A percentile compares a stretch with the other conserved stretches of the same genome.
Evolutionary conservation across 1,284 basidiomycete genomes (phyloP).

Genomic region (Ceratobasidium sp.): DNA sequence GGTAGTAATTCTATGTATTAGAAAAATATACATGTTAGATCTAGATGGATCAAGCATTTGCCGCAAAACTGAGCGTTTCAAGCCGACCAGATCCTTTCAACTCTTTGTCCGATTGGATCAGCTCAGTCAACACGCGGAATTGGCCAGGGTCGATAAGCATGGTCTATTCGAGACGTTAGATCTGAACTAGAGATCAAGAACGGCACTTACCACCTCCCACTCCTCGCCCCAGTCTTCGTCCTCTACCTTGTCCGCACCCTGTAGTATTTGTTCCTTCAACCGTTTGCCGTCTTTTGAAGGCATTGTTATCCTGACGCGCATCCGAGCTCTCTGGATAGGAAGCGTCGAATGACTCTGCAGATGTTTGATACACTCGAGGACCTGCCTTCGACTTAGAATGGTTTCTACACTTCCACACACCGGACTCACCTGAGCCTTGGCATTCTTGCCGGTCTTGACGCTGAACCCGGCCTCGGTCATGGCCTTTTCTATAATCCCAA

Average conservation of each 20-base stretch:
- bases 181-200: not conserved
- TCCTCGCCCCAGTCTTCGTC: conserved; percentile 83
- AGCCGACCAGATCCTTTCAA: conserved; percentile 87
- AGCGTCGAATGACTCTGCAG: conserved; percentile 85
- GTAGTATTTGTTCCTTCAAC: conserved; percentile 78
- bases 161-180: conserved; percentile 63
- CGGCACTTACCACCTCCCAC: conserved; percentile 85
- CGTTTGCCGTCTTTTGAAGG: conserved; percentile 78
- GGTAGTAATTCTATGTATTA: conserved; percentile 28
- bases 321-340: conserved; percentile 91
- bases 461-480: conserved; percentile 96
- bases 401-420: not conserved
- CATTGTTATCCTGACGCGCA: conserved; percentile 90
- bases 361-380: conserved; percentile 90
- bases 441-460: conserved; percentile 88
- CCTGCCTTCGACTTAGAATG: conserved; percentile 61
- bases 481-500: conserved; percentile 97
- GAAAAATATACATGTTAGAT: not conserved
- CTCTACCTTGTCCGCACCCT: conserved; percentile 86
- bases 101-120: conserved; percentile 85
- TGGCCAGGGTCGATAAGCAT: conserved; percentile 94
- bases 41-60: conserved; percentile 60
- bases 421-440: conserved; percentile 84
- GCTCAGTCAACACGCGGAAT: conserved; percentile 89
- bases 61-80: conserved; percentile 83